Evolutionary conservation across 805 yeast genomes (phyloP).

Genomic region (Pichia membranifaciens): DNA sequence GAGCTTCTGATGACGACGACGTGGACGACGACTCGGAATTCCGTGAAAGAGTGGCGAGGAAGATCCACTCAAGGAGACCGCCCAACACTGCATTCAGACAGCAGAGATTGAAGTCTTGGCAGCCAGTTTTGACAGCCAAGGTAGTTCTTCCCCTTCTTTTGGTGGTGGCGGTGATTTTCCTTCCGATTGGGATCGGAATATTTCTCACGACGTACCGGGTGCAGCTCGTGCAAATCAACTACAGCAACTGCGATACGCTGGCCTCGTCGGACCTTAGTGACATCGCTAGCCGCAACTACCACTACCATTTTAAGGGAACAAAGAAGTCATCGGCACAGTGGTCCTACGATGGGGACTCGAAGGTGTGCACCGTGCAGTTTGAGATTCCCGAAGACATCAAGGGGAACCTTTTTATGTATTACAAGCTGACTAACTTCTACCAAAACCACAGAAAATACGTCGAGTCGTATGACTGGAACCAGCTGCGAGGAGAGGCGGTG

Average conservation of each 20-base stretch:
- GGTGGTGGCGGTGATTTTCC: conserved; percentile 68
- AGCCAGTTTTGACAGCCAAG: conserved; percentile 86
- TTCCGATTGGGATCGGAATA: conserved; percentile 87
- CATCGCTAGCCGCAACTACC: conserved; percentile 56
- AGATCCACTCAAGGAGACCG: conserved; percentile 44
- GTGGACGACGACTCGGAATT: conserved; percentile 26
- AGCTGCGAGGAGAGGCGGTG: conserved; percentile 72
- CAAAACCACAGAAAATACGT: conserved; percentile 96
- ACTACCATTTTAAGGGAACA: conserved; percentile 53
- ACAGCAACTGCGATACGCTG: conserved; percentile 56
- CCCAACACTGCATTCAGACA: conserved; percentile 79
- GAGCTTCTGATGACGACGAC: conserved; percentile 9
- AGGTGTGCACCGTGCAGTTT: conserved; percentile 64
- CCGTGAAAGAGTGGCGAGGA: conserved; percentile 19
- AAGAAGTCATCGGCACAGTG: conserved; percentile 42
- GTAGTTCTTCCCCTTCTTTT: conserved; percentile 83
- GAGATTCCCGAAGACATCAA: conserved; percentile 64
- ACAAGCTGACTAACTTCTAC: conserved; percentile 81
- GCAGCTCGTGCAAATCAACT: conserved; percentile 68
- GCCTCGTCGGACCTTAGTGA: conserved; percentile 34
- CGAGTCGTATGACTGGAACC: conserved; percentile 72
- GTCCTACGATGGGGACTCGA: conserved; percentile 43
- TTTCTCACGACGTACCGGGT: conserved; percentile 73
- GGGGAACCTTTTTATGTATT: conserved; percentile 71
- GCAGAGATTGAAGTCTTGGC: conserved; percentile 58